Evolutionary conservation across 2,329 filamentous ascomycete genomes (phyloP).

Genomic region (Aspergillus novoparasiticus): DNA sequence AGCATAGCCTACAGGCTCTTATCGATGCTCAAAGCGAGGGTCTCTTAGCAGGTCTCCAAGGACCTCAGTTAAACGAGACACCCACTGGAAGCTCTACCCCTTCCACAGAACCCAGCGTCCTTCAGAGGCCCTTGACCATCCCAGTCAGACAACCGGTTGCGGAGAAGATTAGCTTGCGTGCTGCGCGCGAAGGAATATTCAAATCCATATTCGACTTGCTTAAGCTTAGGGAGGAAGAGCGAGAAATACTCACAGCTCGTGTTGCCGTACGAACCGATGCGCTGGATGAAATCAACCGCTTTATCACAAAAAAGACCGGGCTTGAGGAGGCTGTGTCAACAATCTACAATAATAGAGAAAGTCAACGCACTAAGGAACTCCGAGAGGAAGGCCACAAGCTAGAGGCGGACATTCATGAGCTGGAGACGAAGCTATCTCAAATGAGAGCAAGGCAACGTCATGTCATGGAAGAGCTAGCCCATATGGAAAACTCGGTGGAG

Average conservation of each 20-base stretch:
- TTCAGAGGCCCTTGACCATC: constrained; percentile 38
- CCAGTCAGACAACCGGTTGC: constrained; percentile 42
- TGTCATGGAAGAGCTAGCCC: constrained; percentile 55
- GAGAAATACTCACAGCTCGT: constrained; percentile 51
- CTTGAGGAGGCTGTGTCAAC: constrained; percentile 54
- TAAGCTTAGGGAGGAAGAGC: constrained; percentile 59
- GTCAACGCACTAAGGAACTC: constrained; percentile 47
- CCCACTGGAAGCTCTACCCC: constrained; percentile 47
- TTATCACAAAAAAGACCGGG: constrained; percentile 52
- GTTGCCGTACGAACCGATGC: constrained; percentile 49
- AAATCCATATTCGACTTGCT: constrained; percentile 60
- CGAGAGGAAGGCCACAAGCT: constrained; percentile 54
- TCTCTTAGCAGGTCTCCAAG: constrained; percentile 52
- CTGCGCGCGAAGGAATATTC: constrained; percentile 59
- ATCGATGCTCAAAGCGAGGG: constrained; percentile 65
- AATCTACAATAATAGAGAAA: constrained; percentile 52
- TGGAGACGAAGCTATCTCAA: constrained; percentile 58
- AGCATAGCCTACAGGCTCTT: constrained; percentile 60
- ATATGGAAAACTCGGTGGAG: constrained; percentile 59
- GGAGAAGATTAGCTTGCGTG: constrained; percentile 55
- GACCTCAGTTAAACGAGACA: constrained; percentile 43
- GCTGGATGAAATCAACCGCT: constrained; percentile 54
- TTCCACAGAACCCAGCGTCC: constrained; percentile 31
- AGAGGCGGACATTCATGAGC: constrained; percentile 58
- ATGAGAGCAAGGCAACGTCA: constrained; percentile 58